phyloP scores from a whole-genome alignment of 108 stramenopile genomes.

The Discostella stelligeroides region DNA sequence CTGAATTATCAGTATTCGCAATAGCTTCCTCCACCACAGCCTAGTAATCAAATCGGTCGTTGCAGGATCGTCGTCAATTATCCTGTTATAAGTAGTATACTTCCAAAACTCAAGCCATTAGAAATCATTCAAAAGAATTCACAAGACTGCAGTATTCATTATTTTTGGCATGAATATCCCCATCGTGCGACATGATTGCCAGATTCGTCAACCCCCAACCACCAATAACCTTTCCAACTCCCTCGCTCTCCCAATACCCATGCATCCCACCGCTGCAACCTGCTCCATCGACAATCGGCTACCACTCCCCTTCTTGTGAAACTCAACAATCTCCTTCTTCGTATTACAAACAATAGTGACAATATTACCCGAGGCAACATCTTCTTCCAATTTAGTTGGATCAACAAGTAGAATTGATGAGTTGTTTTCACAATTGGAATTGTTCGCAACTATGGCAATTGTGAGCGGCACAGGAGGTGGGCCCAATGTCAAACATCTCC shows the following conservation, averaged over 20 bases:
- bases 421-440: constrained; percentile 2
- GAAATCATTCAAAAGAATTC: too few species aligned
- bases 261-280: constrained; percentile 28
- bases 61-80: too few species aligned
- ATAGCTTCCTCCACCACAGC: too few species aligned
- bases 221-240: constrained; percentile 38
- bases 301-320: constrained; percentile 42
- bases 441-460: constrained; percentile 34
- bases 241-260: constrained; percentile 43
- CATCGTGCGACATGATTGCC: too few species aligned
- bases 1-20: too few species aligned
- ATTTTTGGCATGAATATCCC: too few species aligned
- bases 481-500: constrained; percentile 40
- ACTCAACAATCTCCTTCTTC: constrained; percentile 30
- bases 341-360: constrained; percentile 47
- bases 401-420: constrained; percentile 31
- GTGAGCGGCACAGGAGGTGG: constrained; percentile 39
- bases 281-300: constrained; percentile 36
- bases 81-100: too few species aligned
- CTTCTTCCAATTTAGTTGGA: constrained; percentile 48
- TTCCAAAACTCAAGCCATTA: too few species aligned
- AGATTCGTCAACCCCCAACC: background rate
- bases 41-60: too few species aligned
- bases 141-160: too few species aligned
- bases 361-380: constrained; percentile 32